These are phyloP conservation scores for Cryphonectria naterciae DNA, from an alignment of 2,329 filamentous ascomycete species.

Conservation along the genomic window DNA sequence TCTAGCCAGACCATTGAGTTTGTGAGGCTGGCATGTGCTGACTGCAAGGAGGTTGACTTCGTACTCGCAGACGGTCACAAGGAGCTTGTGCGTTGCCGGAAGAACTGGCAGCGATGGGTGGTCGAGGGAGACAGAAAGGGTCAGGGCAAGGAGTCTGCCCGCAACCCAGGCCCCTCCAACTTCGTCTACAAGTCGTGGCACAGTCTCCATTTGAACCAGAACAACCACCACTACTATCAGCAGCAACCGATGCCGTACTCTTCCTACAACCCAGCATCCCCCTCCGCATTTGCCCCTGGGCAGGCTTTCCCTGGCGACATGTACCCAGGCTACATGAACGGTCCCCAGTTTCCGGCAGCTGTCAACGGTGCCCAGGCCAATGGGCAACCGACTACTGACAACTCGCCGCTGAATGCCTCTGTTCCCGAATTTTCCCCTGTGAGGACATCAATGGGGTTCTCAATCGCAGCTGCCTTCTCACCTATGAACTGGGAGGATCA, in stretches of 20 bases:
- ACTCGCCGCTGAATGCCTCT: constrained; percentile 62
- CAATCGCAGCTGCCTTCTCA: not conserved
- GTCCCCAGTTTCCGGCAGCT: constrained; percentile 29
- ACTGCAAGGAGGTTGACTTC: constrained; percentile 75
- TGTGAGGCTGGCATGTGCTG: constrained; percentile 74
- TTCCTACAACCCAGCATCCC: constrained; percentile 34
- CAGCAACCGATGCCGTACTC: constrained; percentile 35
- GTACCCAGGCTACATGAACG: constrained; percentile 40
- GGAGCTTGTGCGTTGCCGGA: constrained; percentile 75
- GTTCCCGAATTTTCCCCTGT: constrained; percentile 65
- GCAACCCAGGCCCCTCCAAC: constrained; percentile 67
- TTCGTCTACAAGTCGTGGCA: constrained; percentile 38
- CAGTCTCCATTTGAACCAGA: constrained; percentile 33
- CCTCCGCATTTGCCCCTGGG: constrained; percentile 20
- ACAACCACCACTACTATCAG: constrained; percentile 21
- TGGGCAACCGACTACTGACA: constrained; percentile 43
- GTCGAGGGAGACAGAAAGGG: constrained; percentile 58
- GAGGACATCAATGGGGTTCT: constrained; percentile 3
- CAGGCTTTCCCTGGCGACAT: constrained; percentile 29
- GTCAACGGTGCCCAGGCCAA: constrained; percentile 44
- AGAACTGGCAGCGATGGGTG: constrained; percentile 82
- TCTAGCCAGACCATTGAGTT: constrained; percentile 70
- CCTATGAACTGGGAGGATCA: constrained; percentile 16
- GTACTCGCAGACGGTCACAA: constrained; percentile 74
- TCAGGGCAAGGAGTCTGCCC: constrained; percentile 73